phyloP scores from a whole-genome alignment of 1,284 basidiomycete species.

The Trametes versicolor region DNA sequence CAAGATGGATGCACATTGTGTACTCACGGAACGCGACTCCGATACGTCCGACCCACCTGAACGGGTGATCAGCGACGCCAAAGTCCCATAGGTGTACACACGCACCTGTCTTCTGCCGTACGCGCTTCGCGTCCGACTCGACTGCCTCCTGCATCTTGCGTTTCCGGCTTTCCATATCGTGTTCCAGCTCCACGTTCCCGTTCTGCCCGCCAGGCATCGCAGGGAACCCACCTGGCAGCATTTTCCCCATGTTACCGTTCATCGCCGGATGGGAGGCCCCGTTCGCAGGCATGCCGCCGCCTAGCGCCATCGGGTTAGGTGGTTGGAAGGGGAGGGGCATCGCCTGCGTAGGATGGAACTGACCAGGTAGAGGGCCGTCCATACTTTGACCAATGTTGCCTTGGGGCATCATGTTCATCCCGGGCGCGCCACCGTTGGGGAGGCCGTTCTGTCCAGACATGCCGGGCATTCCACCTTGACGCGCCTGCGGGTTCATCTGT shows the following conservation, averaged over 20 bases:
- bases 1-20: conserved; percentile 14
- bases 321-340: conserved; percentile 17
- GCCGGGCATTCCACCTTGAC: conserved; percentile 29
- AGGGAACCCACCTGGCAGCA: conserved; percentile 22
- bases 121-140: conserved; percentile 72
- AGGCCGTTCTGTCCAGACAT: conserved; percentile 30
- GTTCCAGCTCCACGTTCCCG: conserved; percentile 41
- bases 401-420: conserved; percentile 32
- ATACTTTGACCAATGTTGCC: conserved; percentile 20
- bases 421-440: conserved; percentile 20
- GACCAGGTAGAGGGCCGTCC: conserved; percentile 29
- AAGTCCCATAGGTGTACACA: conserved; percentile 15
- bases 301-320: conserved; percentile 28
- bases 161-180: conserved; percentile 68
- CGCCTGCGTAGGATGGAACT: conserved; percentile 34
- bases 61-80: conserved; percentile 19
- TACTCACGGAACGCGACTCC: conserved; percentile 43
- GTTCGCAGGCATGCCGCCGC: conserved; percentile 24
- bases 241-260: conserved; percentile 30
- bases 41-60: conserved; percentile 37
- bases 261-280: conserved; percentile 22
- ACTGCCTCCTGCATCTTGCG: conserved; percentile 71
- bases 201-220: conserved; percentile 19
- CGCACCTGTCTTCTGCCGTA: conserved; percentile 74
- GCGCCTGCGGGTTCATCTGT: conserved; percentile 35